These are phyloP conservation scores for Rhododendron mucronatum DNA, from an alignment of 148 eudicot genomes.

Conservation along the genomic window DNA sequence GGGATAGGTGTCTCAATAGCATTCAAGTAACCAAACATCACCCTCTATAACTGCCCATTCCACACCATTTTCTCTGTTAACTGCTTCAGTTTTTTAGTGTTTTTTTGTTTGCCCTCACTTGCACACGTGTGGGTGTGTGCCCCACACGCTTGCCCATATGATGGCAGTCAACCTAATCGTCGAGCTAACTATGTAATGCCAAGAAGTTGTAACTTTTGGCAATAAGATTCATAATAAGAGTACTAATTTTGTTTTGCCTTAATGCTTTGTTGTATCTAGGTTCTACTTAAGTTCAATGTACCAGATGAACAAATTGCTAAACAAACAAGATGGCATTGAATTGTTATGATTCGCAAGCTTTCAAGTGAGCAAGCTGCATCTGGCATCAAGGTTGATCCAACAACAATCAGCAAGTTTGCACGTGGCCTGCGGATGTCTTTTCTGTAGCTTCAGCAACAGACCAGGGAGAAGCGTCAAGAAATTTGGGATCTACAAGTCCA, in stretches of 20 bases:
- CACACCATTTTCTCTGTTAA: background rate
- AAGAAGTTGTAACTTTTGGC: background rate
- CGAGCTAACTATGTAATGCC: background rate
- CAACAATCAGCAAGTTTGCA: constrained; percentile 87
- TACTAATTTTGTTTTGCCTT: background rate
- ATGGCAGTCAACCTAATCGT: background rate
- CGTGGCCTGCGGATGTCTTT: constrained; percentile 98
- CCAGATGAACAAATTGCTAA: constrained; percentile 80
- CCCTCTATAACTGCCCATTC: background rate
- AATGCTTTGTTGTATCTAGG: constrained; percentile 26
- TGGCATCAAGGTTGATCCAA: constrained; percentile 81
- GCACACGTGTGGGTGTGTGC: background rate
- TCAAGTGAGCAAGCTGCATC: constrained; percentile 96
- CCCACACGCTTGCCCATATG: background rate
- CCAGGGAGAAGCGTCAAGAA: constrained; percentile 93
- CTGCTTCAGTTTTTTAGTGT: background rate
- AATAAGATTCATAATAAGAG: background rate
- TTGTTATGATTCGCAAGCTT: constrained; percentile 89
- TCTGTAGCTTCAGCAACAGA: constrained; percentile 94
- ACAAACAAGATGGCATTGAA: constrained; percentile 91
- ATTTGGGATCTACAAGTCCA: constrained; percentile 94
- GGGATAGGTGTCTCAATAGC: background rate
- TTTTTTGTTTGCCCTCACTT: background rate
- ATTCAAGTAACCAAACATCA: background rate
- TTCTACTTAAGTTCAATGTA: constrained; percentile 75